phyloP scores from a whole-genome alignment of 371 early-diverging fungal species.

The Haplosporangium sp. region DNA sequence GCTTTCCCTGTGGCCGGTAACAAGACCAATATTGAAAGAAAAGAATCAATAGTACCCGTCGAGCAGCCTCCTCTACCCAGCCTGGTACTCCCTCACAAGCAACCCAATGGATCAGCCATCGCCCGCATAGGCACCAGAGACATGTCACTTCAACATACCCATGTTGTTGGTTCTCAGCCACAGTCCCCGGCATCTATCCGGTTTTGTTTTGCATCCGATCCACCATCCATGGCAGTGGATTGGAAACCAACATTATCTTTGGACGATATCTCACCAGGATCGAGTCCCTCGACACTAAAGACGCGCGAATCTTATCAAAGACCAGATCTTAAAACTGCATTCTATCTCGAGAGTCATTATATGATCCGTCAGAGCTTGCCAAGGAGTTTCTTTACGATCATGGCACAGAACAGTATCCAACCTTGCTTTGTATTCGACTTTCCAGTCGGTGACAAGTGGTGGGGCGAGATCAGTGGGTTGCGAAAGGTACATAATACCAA shows the following conservation, averaged over 20 bases:
- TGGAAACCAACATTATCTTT: slow-evolving; percentile 45
- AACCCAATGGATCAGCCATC: slow-evolving; percentile 21
- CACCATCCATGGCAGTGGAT: slow-evolving; percentile 21
- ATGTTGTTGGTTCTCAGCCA: neutral
- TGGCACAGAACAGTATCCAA: slow-evolving; percentile 63
- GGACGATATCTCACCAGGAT: slow-evolving; percentile 33
- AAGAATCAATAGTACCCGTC: slow-evolving; percentile 1
- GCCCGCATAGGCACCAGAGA: slow-evolving; percentile 7
- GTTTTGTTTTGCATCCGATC: slow-evolving; percentile 21
- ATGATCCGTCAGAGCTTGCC: slow-evolving; percentile 67
- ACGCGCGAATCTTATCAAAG: slow-evolving; percentile 32
- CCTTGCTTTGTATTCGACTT: slow-evolving; percentile 74
- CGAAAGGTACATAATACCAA: slow-evolving; percentile 48
- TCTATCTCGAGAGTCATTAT: slow-evolving; percentile 67
- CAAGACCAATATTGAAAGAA: slow-evolving; percentile 5
- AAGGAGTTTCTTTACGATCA: slow-evolving; percentile 71
- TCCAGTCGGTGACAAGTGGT: slow-evolving; percentile 62
- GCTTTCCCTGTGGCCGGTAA: slow-evolving; percentile 32
- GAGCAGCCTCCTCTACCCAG: slow-evolving; percentile 20
- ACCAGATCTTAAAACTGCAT: slow-evolving; percentile 23
- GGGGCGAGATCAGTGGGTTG: slow-evolving; percentile 60
- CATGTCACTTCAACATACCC: slow-evolving; percentile 2
- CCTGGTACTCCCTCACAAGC: slow-evolving; percentile 26
- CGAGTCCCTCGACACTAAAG: slow-evolving; percentile 24
- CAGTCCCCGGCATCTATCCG: slow-evolving; percentile 15